Percentiles rank a stretch among this genome's conserved stretches.
These are phyloP conservation scores for Ormosia emarginata DNA, from an alignment of 306 rosid genomes.

Conservation along the genomic window DNA sequence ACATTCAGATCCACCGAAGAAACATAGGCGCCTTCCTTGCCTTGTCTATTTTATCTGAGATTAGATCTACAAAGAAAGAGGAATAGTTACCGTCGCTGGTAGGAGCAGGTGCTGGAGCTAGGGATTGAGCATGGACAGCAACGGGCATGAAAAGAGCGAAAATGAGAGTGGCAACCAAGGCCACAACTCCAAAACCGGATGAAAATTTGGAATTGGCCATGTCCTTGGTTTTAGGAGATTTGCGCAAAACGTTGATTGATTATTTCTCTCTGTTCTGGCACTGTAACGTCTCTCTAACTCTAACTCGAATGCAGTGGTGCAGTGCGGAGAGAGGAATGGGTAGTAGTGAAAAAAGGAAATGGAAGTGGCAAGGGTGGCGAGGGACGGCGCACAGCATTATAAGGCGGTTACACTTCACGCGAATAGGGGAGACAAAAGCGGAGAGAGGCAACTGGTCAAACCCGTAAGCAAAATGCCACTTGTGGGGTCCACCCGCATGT, in stretches of 20 bases:
- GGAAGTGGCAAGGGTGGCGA: background rate
- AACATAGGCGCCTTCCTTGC: background rate
- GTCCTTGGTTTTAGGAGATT: background rate
- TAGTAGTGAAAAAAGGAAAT: too few species aligned
- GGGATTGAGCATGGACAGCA: conserved; percentile 39
- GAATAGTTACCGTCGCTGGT: conserved; percentile 51
- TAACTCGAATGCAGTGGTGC: too few species aligned
- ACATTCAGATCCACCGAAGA: background rate
- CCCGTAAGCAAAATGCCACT: conserved; percentile 21
- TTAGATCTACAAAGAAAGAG: background rate
- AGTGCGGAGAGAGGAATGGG: background rate
- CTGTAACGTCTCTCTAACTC: too few species aligned
- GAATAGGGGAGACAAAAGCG: background rate
- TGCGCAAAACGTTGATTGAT: too few species aligned
- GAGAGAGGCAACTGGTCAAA: conserved; percentile 33
- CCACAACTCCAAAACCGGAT: conserved; percentile 29
- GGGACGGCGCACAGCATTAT: background rate
- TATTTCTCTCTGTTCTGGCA: too few species aligned
- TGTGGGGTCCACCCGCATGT: conserved; percentile 42
- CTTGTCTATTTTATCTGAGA: background rate
- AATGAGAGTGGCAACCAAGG: conserved; percentile 29
- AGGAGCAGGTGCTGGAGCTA: conserved; percentile 56
- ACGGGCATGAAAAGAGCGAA: conserved; percentile 39
- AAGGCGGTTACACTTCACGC: background rate
- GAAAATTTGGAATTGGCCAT: conserved; percentile 44